These are phyloP conservation scores for Salix purpurea DNA, from an alignment of 345 rosid genomes.

Conservation along the genomic window DNA sequence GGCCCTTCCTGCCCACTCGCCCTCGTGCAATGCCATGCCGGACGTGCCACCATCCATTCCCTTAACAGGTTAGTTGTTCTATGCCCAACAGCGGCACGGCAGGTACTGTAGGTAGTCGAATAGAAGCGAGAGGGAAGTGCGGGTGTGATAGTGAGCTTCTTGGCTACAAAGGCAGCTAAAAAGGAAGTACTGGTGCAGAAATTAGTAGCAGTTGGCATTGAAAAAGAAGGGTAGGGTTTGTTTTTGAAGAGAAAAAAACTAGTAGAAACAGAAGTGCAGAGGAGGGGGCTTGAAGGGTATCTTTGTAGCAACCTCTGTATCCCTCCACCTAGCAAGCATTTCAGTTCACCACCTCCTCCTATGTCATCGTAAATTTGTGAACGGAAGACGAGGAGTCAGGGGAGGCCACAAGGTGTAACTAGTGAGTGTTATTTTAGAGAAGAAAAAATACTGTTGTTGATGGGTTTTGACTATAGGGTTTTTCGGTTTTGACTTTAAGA, in stretches of 20 bases:
- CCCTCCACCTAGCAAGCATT: slow-evolving; percentile 5
- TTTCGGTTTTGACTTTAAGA: no score
- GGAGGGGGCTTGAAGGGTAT: slow-evolving; percentile 11
- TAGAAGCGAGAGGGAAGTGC: not conserved
- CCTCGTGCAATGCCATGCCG: slow-evolving; percentile 12
- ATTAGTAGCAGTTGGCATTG: slow-evolving; percentile 13
- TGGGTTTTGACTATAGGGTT: no score
- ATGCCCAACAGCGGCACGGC: slow-evolving; percentile 7
- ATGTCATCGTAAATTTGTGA: not conserved
- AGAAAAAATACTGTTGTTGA: no score
- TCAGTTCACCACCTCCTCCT: not conserved
- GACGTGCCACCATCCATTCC: slow-evolving; percentile 13
- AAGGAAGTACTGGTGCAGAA: not conserved
- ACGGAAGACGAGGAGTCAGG: not conserved
- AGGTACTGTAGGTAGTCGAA: not conserved
- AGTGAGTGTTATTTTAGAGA: no score
- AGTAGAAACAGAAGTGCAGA: slow-evolving; percentile 6
- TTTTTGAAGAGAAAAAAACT: not conserved
- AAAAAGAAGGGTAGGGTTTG: not conserved
- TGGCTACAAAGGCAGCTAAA: not conserved
- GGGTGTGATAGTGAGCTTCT: not conserved
- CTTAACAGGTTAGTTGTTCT: not conserved
- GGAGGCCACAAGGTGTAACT: not conserved
- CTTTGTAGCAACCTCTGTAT: slow-evolving; percentile 19
- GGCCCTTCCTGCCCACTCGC: slow-evolving; percentile 1